A percentile compares a stretch with the other conserved stretches of the same genome.
These are phyloP conservation scores for Cystofilobasidium capitatum DNA, from an alignment of 768 basidiomycete genomes.

Conservation along the genomic window DNA sequence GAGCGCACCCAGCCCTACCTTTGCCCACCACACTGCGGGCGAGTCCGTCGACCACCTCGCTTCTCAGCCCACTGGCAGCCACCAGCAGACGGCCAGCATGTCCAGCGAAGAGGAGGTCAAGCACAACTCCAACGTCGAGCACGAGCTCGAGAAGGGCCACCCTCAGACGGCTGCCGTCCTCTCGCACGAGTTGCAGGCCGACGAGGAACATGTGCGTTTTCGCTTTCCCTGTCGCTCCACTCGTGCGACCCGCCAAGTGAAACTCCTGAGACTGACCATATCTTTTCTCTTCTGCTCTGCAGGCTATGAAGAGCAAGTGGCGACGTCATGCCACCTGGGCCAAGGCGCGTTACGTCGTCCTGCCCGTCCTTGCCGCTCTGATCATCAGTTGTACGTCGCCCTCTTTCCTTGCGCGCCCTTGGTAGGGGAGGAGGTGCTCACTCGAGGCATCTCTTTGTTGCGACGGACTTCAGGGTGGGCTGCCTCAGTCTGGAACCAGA, in stretches of 20 bases:
- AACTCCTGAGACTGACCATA: not conserved
- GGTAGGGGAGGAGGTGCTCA: not conserved
- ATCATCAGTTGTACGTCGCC: conserved; percentile 19
- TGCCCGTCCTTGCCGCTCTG: conserved; percentile 16
- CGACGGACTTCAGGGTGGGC: conserved; percentile 17
- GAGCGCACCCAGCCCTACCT: too few species aligned
- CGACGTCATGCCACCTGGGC: conserved; percentile 10
- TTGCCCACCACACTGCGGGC: too few species aligned
- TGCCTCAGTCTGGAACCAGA: conserved; percentile 2
- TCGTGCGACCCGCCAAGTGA: not conserved
- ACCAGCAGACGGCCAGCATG: not conserved
- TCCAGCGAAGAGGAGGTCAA: not conserved
- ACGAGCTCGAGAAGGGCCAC: conserved; percentile 5
- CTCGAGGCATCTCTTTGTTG: not conserved
- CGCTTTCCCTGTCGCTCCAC: not conserved
- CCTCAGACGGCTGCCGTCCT: not conserved
- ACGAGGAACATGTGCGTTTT: not conserved
- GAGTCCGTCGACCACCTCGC: too few species aligned
- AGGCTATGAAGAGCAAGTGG: conserved; percentile 18
- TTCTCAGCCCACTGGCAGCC: too few species aligned
- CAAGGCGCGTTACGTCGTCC: conserved; percentile 6
- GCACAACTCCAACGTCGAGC: conserved; percentile 1
- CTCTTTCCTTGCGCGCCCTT: too few species aligned
- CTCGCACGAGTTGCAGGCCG: not conserved
- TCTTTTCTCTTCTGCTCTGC: not conserved